Base-by-base conservation (phyloP, 345 rosid species). In the Lepidium sativum region DNA sequence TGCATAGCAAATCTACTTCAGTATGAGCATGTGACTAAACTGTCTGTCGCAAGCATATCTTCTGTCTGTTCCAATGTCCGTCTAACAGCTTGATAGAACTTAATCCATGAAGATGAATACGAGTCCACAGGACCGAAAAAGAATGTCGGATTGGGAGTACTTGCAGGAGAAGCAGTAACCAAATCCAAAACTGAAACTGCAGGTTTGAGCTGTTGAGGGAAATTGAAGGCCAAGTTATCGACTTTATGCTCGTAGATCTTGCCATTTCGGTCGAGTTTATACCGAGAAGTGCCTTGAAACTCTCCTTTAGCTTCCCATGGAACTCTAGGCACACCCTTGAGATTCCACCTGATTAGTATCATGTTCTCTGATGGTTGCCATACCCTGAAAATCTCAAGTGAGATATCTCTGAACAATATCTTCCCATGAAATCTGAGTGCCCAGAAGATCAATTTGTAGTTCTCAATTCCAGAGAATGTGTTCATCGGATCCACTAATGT, bases 331-430 rank as follows among this genome's bases (percentile, higher is more conserved):
- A 85, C 85, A 42, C 95, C 98, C 48, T 81, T 89, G 68, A 87
- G 77, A 54, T 86, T 86, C 98, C 98, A 92, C 82, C 98, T 83
- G 41, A 92, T 84, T 21, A 89, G 72, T 63, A 92, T 92, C 76
- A 84, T 83, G 69, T 89, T 87, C 81, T 92, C 98, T 33, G 97
- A 92, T 55, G 98, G 98, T 73, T 92, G 96, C 98, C 98, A 92
- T 32, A 87, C 75, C 82, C 97, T 85, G 53, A 66, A 82, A 9
- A 92, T 79, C 65, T 89, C 97, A 9, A 92, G 80, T 4, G 94
- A 84, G 54, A 92, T 87, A 37, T 92, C 96, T 17, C 89, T 85
- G 71, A 92, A 92, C 63, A 92, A 67, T 44, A 92, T 79, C 74
- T 79, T 89, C 35, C 97, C 97, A 61, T 92, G 96, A 79, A 92